A percentile compares a stretch with the other conserved stretches of the same genome.
phyloP scores from a whole-genome alignment of 2,329 filamentous ascomycete genomes.

The Penicillium sp. region DNA sequence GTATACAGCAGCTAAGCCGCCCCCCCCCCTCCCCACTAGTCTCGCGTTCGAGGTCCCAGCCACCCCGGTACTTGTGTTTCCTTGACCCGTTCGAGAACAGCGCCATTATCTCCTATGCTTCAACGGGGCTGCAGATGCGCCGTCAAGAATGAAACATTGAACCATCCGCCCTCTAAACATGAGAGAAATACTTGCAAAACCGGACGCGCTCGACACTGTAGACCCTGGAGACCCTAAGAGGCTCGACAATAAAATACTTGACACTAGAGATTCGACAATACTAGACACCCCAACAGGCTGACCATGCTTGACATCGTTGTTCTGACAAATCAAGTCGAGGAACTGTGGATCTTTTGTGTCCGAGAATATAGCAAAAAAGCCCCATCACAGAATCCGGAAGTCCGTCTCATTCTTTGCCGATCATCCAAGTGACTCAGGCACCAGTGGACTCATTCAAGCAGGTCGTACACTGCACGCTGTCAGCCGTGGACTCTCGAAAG shows the following conservation, averaged over 20 bases:
- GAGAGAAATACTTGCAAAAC: too few relatives aligned
- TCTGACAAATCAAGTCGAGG: neutral
- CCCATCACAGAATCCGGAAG: neutral
- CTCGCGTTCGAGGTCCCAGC: neutral
- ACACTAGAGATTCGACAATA: too few relatives aligned
- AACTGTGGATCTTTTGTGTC: neutral
- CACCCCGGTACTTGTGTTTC: neutral
- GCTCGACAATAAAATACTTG: too few relatives aligned
- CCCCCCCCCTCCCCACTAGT: neutral
- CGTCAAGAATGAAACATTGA: neutral
- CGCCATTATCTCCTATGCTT: neutral
- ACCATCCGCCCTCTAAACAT: neutral
- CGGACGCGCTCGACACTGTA: neutral
- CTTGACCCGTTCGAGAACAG: neutral
- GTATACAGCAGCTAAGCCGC: neutral
- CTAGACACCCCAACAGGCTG: too few relatives aligned
- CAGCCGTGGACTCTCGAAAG: conserved; percentile 20
- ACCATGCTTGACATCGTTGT: too few relatives aligned
- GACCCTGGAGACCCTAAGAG: too few relatives aligned
- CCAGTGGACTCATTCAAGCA: neutral
- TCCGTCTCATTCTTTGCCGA: neutral
- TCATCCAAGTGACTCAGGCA: neutral
- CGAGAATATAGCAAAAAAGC: neutral
- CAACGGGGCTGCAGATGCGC: conserved; percentile 1
- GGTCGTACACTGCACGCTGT: conserved; percentile 1